Evolutionary conservation across 768 basidiomycete species (phyloP), one percentile per base, ranked within the genome.

Genomic region (Boletus pseudo-olivaceus): DNA sequence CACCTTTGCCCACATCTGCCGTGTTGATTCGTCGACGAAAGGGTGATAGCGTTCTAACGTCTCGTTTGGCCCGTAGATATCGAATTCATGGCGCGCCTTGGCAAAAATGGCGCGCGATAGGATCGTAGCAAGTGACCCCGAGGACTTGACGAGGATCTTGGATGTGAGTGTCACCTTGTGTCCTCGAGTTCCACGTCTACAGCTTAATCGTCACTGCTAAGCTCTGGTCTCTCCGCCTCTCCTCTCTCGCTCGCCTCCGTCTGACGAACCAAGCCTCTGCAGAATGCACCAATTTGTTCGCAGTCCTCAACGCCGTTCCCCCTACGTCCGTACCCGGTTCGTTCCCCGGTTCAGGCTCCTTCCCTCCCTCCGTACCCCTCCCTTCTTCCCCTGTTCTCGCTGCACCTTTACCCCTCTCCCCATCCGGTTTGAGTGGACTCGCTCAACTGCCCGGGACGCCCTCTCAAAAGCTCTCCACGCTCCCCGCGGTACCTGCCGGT

Each of bases 201-300:
- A 26, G 19, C 51, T 60, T 33, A 66, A 14, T 17, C 35, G 26
- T 45, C 30, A n/a, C 35, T 34, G 2, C 35, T 35, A 55, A 92
- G 88, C 81, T 92, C 29, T 93, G 90, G 90, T 88, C 87, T 64
- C 82, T 93, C 44, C 88, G 90, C 7, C 78, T 93, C 7, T 82
- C 88, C 27, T 83, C 82, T 51, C 81, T 93, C 29, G 82, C 90
- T 42, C 85, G 90, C 17, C 79, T 93, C 42, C 84, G 90, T 43
- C 80, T 93, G 44, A 91, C 87, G 75, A 92, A 92, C 66, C 90
- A 93, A 67, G 85, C 85, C n/a, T 81, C 88, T 1, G 88, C 88
- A 23, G 90, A 93, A 72, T 87, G 87, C 67, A 84, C 81, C 10
- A 90, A 90, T 70, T 78, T 93, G 23, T 93, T 89, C 68, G 72